phyloP scores from a whole-genome alignment of 768 basidiomycete genomes.

The Boletus pseudo-olivaceus region DNA sequence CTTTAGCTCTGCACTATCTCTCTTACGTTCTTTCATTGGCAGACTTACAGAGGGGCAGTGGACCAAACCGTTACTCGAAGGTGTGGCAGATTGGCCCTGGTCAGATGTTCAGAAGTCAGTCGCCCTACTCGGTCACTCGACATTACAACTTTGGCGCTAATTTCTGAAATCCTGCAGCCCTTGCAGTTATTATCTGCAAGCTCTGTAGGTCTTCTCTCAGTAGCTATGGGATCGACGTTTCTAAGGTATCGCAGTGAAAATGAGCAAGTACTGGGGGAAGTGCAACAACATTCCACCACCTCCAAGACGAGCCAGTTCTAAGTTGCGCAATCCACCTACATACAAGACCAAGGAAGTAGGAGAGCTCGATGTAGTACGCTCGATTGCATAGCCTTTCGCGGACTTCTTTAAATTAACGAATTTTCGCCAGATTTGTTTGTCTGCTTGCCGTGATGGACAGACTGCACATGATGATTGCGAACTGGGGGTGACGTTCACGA shows the following conservation, averaged over 20 bases:
- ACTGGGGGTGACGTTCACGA: conserved; percentile 22
- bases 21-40: background rate
- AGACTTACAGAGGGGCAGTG: conserved; percentile 18
- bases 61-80: conserved; percentile 16
- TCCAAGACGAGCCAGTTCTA: conserved; percentile 9
- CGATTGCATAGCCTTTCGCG: background rate
- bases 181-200: background rate
- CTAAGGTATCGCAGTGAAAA: conserved; percentile 3
- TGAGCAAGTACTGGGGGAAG: background rate
- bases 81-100: conserved; percentile 13
- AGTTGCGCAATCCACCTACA: conserved; percentile 2
- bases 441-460: conserved; percentile 26
- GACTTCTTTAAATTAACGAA: background rate
- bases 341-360: conserved; percentile 5
- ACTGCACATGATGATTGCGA: conserved; percentile 21
- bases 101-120: conserved; percentile 15
- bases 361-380: conserved; percentile 19
- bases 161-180: background rate
- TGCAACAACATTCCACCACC: background rate
- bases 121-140: background rate
- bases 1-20: background rate
- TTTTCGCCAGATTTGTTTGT: conserved; percentile 21
- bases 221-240: background rate
- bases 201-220: conserved; percentile 8
- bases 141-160: background rate